These are phyloP conservation scores for Allium sativum DNA, from an alignment of 106 monocot genomes.

Conservation along the genomic window DNA sequence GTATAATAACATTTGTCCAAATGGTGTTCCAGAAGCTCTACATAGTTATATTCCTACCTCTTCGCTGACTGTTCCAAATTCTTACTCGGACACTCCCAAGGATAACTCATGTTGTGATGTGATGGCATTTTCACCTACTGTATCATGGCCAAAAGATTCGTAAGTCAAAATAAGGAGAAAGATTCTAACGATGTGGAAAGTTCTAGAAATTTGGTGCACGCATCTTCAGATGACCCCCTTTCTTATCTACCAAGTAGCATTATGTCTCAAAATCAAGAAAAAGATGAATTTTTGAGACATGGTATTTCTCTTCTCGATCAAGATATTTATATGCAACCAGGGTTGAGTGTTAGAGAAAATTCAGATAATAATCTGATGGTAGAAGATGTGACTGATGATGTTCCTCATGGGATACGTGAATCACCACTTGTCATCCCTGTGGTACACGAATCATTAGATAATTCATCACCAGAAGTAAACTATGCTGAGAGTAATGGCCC, in stretches of 20 bases:
- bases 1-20: too few species aligned
- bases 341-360: slow-evolving; percentile 1
- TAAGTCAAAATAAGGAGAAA: slow-evolving; percentile 9
- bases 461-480: slow-evolving; percentile 12
- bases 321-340: slow-evolving; percentile 12
- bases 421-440: slow-evolving; percentile 32
- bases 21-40: slow-evolving; percentile 22
- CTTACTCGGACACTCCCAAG: slow-evolving; percentile 9
- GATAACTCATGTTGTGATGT: slow-evolving; percentile 4
- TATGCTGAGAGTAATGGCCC: slow-evolving; percentile 20
- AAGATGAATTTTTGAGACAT: slow-evolving; percentile 10
- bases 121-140: slow-evolving; percentile 8
- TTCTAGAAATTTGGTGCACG: too few species aligned
- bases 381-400: slow-evolving; percentile 69
- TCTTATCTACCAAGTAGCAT: slow-evolving; percentile 21
- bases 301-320: slow-evolving; percentile 49
- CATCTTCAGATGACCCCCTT: slow-evolving; percentile 4
- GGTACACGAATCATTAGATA: slow-evolving; percentile 26
- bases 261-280: slow-evolving; percentile 18
- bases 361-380: slow-evolving; percentile 26
- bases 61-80: slow-evolving; percentile 8
- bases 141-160: slow-evolving; percentile 17
- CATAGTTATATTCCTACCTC: slow-evolving; percentile 29
- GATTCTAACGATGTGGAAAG: slow-evolving; percentile 6
- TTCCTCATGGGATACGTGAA: slow-evolving; percentile 29